phyloP scores from a whole-genome alignment of 129 eudicot genomes.

The Artemisia argyi region DNA sequence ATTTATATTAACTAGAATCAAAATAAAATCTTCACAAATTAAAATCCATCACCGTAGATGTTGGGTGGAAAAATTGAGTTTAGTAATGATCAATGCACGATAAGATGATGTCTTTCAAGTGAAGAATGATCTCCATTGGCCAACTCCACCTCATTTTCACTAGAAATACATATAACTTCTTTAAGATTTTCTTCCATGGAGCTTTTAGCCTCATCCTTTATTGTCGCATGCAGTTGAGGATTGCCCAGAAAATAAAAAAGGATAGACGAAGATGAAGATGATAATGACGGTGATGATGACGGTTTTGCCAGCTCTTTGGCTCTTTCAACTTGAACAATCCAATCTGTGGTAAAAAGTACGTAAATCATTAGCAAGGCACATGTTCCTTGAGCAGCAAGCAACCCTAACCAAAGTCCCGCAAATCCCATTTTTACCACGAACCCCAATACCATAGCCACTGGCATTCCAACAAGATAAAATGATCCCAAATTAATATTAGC shows the following conservation, averaged over 20 bases:
- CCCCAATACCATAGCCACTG: constrained; percentile 77
- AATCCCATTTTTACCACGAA: constrained; percentile 66
- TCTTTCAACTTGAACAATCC: constrained; percentile 69
- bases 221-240: neutral
- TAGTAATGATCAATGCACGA: constrained; percentile 36
- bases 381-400: constrained; percentile 84
- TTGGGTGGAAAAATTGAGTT: neutral
- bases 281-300: constrained; percentile 18
- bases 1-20: too few species aligned
- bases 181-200: constrained; percentile 36
- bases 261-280: neutral
- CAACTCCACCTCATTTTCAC: constrained; percentile 36
- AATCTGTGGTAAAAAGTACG: constrained; percentile 69
- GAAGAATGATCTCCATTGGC: constrained; percentile 30
- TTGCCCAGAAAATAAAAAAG: neutral
- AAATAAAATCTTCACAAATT: too few species aligned
- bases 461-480: constrained; percentile 89
- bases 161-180: constrained; percentile 27
- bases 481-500: constrained; percentile 93
- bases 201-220: constrained; percentile 6
- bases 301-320: constrained; percentile 62
- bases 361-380: constrained; percentile 75
- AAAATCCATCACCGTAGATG: neutral
- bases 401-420: constrained; percentile 77
- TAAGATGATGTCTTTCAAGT: constrained; percentile 61